phyloP scores from a whole-genome alignment of 106 monocot species.

The Hemerocallis citrina region DNA sequence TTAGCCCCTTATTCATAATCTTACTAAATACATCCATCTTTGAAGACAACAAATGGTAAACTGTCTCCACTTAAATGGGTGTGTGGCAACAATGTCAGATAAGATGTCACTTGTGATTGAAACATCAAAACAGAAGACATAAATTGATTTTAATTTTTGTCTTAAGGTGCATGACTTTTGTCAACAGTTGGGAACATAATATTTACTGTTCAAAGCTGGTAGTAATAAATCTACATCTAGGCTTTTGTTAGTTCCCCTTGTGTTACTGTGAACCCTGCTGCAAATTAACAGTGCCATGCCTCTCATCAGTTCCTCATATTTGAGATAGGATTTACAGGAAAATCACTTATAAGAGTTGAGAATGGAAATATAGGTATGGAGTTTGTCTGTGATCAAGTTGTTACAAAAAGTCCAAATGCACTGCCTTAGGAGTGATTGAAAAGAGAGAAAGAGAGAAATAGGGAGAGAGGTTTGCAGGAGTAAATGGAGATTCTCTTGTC shows the following conservation, averaged over 20 bases:
- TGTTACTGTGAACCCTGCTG: slow-evolving; percentile 1
- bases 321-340: background rate
- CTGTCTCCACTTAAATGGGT: too few species aligned
- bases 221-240: slow-evolving; percentile 2
- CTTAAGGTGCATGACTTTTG: background rate
- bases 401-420: background rate
- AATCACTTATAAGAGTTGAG: background rate
- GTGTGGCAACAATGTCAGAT: too few species aligned
- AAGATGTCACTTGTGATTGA: too few species aligned
- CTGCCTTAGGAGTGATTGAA: background rate
- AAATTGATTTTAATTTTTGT: background rate
- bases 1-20: too few species aligned
- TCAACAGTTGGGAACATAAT: background rate
- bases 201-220: slow-evolving; percentile 5
- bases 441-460: background rate
- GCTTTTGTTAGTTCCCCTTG: background rate
- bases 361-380: background rate
- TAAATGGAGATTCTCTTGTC: slow-evolving; percentile 4
- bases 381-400: slow-evolving; percentile 7
- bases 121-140: too few species aligned
- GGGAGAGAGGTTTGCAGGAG: background rate
- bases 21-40: too few species aligned
- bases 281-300: slow-evolving; percentile 7
- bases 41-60: too few species aligned
- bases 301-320: background rate